phyloP scores from a whole-genome alignment of 495 filamentous ascomycete species.

The Parmelia sp. region DNA sequence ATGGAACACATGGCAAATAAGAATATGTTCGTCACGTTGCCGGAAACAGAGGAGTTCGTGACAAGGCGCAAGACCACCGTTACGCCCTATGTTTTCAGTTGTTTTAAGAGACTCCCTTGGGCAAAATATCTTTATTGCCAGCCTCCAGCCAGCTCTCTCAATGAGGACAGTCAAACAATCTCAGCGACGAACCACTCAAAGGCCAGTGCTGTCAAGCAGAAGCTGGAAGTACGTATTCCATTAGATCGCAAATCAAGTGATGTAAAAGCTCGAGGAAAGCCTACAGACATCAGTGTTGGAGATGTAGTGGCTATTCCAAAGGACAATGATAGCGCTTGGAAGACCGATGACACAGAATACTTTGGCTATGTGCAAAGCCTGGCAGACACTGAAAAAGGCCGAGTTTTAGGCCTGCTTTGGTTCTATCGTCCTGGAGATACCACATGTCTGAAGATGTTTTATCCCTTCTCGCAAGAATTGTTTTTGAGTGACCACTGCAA shows the following conservation, averaged over 20 bases:
- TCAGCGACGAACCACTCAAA: background rate
- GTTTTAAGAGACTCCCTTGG: constrained; percentile 58
- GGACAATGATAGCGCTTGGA: constrained; percentile 53
- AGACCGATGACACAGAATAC: constrained; percentile 44
- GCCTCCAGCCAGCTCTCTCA: background rate
- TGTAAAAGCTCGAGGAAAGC: background rate
- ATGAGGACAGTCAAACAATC: background rate
- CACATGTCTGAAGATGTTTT: constrained; percentile 53
- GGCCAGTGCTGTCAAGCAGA: background rate
- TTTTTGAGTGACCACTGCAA: constrained; percentile 75
- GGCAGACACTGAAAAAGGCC: constrained; percentile 32
- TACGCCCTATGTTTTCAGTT: constrained; percentile 58
- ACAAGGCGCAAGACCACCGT: constrained; percentile 47
- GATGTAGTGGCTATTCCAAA: constrained; percentile 45
- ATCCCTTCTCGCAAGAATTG: constrained; percentile 62
- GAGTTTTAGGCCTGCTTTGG: constrained; percentile 59
- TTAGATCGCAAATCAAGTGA: background rate
- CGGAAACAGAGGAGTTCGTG: constrained; percentile 13
- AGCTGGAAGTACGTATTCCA: background rate
- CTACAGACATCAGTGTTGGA: constrained; percentile 33
- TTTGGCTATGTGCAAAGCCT: constrained; percentile 60
- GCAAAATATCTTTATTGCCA: constrained; percentile 37
- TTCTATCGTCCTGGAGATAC: constrained; percentile 64
- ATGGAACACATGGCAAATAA: background rate
- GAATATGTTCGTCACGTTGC: constrained; percentile 5